Conservation (phyloP, 2,329 filamentous ascomycete species). For the Diaporthe humulicola region DNA sequence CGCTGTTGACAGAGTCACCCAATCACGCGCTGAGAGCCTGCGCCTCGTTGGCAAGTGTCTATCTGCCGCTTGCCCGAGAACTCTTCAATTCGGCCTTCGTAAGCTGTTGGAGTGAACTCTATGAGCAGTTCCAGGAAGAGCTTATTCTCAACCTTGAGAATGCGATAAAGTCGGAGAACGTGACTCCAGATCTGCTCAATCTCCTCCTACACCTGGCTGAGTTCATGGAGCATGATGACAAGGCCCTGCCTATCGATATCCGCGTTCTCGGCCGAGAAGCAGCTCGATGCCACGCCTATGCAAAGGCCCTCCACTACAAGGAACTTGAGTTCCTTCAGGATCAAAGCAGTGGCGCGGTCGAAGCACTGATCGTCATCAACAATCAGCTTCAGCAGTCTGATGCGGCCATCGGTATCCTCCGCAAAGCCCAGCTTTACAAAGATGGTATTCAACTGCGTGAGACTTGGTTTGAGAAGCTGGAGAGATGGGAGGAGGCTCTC, state of each 20-base stretch:
- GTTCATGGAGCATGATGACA: conserved; percentile 99
- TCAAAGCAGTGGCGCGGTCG: conserved; percentile 93
- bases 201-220: conserved; percentile 96
- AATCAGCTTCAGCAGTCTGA: conserved; percentile 99
- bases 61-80: conserved; percentile 90
- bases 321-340: conserved; percentile 98
- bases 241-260: conserved; percentile 97
- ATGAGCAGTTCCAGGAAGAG: conserved; percentile 97
- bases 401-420: conserved; percentile 96
- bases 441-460: conserved; percentile 95
- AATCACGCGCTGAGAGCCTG: conserved; percentile 96
- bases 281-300: conserved; percentile 96
- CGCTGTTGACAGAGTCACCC: conserved; percentile 92
- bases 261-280: conserved; percentile 94
- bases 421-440: conserved; percentile 94
- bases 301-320: conserved; percentile 98
- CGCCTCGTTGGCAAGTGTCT: conserved; percentile 89
- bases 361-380: conserved; percentile 98
- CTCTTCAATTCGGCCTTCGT: conserved; percentile 99
- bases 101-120: conserved; percentile 98
- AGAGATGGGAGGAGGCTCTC: conserved; percentile 97
- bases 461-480: conserved; percentile 98
- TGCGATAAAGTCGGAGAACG: conserved; percentile 93
- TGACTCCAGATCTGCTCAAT: conserved; percentile 94
- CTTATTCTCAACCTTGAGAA: conserved; percentile 95